Base-by-base conservation (phyloP, 345 rosid genomes). In the Euphorbia pulcherrima region DNA sequence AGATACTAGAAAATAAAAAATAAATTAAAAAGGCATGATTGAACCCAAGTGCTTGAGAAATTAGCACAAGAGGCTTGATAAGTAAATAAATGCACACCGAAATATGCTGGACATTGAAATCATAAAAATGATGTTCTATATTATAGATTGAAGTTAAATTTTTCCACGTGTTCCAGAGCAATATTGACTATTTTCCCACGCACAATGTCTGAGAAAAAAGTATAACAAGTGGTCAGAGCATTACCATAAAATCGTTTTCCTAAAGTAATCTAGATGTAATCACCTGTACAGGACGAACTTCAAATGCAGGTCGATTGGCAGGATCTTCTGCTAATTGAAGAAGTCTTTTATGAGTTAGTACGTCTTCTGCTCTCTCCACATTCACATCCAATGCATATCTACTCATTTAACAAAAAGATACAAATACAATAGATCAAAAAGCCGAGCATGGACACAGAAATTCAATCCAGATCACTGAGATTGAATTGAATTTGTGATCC, bases 361-460 rank as follows among this genome's bases (percentile, higher is more conserved):
- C 97, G 76, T 91, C 97, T 72, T 88, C 97, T 35, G 99, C 97
- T 64, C 97, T 88, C 86, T 94, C 97, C 75, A 87, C 97, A 76
- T 94, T 94, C 41, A 94, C 99, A 83, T 94, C 99, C 65, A 89
- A 37, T 16, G 93, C 97, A 60, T 94, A 94, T 65, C 97, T 93
- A 72, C 29, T 24, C 74, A 74, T 50, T 18, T 10, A 53, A 53
- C 27, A 23, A 53, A 21, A 24, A 21, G 52, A 48, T 48, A 13
- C 5, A 10, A 65, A 11, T 12, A 41, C 1, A 44, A 44, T 2
- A 44, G 50, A 24, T 54, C 6, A 21, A 2, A n/a, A 24, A 55
- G 13, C 48, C n/a, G 70, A 54, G 10, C 29, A 66, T 16, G 17
- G 11, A 66, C 41, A 52, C n/a, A 8, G 27, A 23, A 47, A 47